Percentiles rank a stretch among this genome's conserved stretches.
phyloP scores from a whole-genome alignment of 1,284 basidiomycete species.

The Moniliella sp. region DNA sequence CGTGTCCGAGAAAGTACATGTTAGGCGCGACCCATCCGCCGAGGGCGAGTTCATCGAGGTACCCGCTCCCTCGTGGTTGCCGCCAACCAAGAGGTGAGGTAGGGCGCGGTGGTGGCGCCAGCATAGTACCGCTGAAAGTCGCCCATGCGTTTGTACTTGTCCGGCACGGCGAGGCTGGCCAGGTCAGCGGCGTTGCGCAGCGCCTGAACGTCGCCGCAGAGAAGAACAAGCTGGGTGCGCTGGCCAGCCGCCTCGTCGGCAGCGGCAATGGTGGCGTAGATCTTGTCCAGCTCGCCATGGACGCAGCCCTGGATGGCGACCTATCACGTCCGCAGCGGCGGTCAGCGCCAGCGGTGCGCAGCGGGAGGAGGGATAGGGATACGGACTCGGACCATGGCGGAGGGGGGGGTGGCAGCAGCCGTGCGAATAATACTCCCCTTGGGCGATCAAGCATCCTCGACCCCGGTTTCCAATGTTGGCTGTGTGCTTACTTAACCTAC shows the following conservation, averaged over 20 bases:
- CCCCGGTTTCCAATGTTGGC: no score
- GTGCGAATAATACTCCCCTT: no score
- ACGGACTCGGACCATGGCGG: no score
- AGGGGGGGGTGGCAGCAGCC: no score
- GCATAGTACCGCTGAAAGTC: constrained; percentile 57
- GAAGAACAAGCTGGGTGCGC: constrained; percentile 63
- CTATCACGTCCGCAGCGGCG: no score
- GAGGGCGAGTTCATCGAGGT: constrained; percentile 62
- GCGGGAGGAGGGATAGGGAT: no score
- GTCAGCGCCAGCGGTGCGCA: no score
- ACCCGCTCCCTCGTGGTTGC: constrained; percentile 92
- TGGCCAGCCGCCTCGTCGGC: constrained; percentile 41
- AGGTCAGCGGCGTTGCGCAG: constrained; percentile 74
- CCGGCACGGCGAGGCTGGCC: constrained; percentile 68
- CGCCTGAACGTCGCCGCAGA: constrained; percentile 76
- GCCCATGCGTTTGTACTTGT: constrained; percentile 65
- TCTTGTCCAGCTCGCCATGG: constrained; percentile 47
- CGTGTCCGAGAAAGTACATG: constrained; percentile 84
- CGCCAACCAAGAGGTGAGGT: constrained; percentile 79
- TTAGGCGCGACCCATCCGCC: constrained; percentile 58
- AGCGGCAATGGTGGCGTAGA: constrained; percentile 53
- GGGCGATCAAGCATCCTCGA: no score
- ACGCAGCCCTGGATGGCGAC: constrained; percentile 85
- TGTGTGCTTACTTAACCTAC: no score
- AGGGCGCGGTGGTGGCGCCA: constrained; percentile 55